Evolutionary conservation across 768 basidiomycete genomes (phyloP).

Genomic region (Collybiopsis luxurians): DNA sequence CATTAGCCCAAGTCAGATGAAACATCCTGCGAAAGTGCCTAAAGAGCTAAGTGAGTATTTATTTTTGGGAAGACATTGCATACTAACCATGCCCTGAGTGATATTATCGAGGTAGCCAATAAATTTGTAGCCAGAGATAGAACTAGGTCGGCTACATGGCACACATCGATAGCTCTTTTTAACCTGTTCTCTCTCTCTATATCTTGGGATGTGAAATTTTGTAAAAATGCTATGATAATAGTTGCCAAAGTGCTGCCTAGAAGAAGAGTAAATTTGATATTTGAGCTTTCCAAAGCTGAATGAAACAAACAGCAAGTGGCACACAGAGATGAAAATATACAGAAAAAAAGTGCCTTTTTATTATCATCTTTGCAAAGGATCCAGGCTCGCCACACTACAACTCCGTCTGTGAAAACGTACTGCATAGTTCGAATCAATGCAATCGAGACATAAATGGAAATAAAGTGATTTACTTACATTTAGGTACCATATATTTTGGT

Average conservation of each 20-base stretch:
- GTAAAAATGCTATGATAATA: neutral
- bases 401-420: conserved; percentile 6
- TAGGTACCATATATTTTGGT: neutral
- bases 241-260: neutral
- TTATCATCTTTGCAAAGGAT: neutral
- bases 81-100: conserved; percentile 11
- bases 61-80: neutral
- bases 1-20: neutral
- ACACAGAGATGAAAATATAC: neutral
- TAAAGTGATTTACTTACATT: neutral
- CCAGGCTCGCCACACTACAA: conserved; percentile 11
- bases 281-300: neutral
- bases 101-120: conserved; percentile 11
- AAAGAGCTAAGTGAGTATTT: neutral
- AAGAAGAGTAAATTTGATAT: no score
- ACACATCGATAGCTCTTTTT: conserved; percentile 4
- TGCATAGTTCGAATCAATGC: neutral
- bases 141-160: conserved; percentile 9
- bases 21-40: conserved; percentile 7
- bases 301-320: neutral
- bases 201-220: neutral
- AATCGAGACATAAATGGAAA: neutral
- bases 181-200: no score
- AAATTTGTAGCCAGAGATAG: conserved; percentile 14
- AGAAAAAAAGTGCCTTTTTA: neutral